Evolutionary conservation across 2,329 filamentous ascomycete genomes (phyloP).

Genomic region (Colletotrichum siamense): DNA sequence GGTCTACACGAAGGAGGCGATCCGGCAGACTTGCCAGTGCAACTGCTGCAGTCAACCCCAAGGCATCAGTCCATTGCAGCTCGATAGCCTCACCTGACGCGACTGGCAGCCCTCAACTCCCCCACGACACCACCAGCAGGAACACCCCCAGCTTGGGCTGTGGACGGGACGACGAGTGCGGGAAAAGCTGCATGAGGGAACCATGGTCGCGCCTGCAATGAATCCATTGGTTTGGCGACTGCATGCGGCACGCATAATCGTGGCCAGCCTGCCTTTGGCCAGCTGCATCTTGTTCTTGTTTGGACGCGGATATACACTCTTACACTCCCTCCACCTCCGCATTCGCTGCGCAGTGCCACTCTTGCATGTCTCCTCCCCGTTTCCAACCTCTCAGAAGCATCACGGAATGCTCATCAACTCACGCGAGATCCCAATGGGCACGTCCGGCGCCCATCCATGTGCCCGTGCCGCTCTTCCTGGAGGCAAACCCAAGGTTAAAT

Average conservation of each 20-base stretch:
- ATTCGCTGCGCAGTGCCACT: slow-evolving; percentile 7
- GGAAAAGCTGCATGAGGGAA: slow-evolving; percentile 11
- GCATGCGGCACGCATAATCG: slow-evolving; percentile 16
- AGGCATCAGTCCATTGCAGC: neutral
- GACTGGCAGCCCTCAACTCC: neutral
- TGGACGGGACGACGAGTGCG: slow-evolving; percentile 18
- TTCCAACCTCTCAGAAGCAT: slow-evolving; percentile 8
- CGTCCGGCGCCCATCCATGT: neutral
- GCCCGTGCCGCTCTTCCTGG: neutral
- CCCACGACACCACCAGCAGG: slow-evolving; percentile 1
- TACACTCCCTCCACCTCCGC: slow-evolving; percentile 11
- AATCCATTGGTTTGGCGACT: slow-evolving; percentile 16
- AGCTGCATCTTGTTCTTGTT: neutral
- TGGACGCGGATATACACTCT: slow-evolving; percentile 8
- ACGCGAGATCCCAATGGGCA: neutral
- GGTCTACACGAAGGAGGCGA: neutral
- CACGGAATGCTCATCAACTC: neutral
- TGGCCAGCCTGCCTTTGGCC: slow-evolving; percentile 1
- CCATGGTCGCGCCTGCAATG: slow-evolving; percentile 1
- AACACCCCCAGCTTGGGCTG: slow-evolving; percentile 2
- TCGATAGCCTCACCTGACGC: slow-evolving; percentile 14
- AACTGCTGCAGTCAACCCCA: neutral
- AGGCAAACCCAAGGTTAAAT: slow-evolving; percentile 1
- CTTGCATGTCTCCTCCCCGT: slow-evolving; percentile 9
- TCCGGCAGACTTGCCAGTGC: neutral